A percentile compares a stretch with the other conserved stretches of the same genome.
Conservation (phyloP, 108 stramenopile genomes). For the Skeletonema potamos region DNA sequence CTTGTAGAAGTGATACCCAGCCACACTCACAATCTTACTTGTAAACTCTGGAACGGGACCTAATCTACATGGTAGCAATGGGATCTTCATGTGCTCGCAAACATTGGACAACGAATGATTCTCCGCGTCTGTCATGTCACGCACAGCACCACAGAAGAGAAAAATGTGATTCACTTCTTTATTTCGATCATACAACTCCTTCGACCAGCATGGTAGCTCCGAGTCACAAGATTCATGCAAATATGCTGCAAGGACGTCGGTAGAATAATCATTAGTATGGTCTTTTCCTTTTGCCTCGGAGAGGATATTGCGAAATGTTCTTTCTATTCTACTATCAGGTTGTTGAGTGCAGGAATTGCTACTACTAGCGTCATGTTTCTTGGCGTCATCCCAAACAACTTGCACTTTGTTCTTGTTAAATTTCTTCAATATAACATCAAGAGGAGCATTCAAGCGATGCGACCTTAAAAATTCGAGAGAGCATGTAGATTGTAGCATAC, state of each 20-base stretch:
- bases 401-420: conserved; percentile 55
- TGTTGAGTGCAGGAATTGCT: not conserved
- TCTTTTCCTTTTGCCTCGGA: not conserved
- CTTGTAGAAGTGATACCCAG: conserved; percentile 59
- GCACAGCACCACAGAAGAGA: conserved; percentile 74
- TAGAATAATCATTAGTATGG: conserved; percentile 1
- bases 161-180: conserved; percentile 30
- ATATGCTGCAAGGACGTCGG: conserved; percentile 51
- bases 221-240: conserved; percentile 70
- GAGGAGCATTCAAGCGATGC: conserved; percentile 55
- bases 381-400: conserved; percentile 52
- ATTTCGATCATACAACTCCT: not conserved
- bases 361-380: conserved; percentile 1
- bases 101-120: conserved; percentile 44
- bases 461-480: conserved; percentile 66
- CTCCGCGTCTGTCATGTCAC: conserved; percentile 62
- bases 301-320: conserved; percentile 17
- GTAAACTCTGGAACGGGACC: conserved; percentile 78
- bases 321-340: conserved; percentile 22
- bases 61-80: conserved; percentile 58
- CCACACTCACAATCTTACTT: conserved; percentile 69
- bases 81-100: conserved; percentile 41
- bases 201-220: conserved; percentile 70
- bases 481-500: conserved; percentile 59
- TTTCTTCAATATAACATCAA: conserved; percentile 61